Evolutionary conservation across 2,329 filamentous ascomycete genomes (phyloP), one percentile per base, ranked within the genome.

Genomic region (Lachnellula subtilissima): DNA sequence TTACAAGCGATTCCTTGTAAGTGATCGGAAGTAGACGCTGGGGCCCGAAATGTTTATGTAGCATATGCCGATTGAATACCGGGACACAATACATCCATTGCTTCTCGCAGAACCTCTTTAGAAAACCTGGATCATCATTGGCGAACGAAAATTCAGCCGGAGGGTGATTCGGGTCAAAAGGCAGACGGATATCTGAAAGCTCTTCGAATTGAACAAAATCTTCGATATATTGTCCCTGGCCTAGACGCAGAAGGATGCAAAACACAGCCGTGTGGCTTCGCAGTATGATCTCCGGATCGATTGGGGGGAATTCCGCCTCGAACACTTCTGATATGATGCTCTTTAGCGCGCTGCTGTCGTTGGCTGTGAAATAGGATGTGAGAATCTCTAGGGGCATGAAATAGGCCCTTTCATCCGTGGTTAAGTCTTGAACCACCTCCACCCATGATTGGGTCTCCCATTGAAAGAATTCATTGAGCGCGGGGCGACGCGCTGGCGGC

Each of bases 41-140:
- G 1, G 51, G 23, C 15, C 59, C 61, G 32, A 70, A 66, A 9
- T 56, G 56, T 37, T 62, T 59, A 48, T 65, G 53, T 2, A 61
- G 49, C 52, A 65, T 60, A 35, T 62, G 60, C 5, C 60, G 39
- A 25, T 54, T 46, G 23, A 71, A 64, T 7, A 54, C 48, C 1
- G 64, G 57, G 8, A 64, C 63, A 51, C 66, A 71, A 45, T 66
- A 69, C 50, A 52, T 63, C 57, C 64, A 65, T 57, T 71, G 69
- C 28, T 59, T 54, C 28, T 66, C 56, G 43, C 64, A 66, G 55
- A 71, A 71, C 6, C 52, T n/a, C 15, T 57, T 32, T 11, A 68
- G 59, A 45, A 69, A 65, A 11, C 52, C 50, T 43, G 49, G 51
- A 40, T 62, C 57, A 25, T 57, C 47, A 11, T 36, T 32, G 7